Evolutionary conservation across 2,329 filamentous ascomycete species (phyloP), one percentile per base, ranked within the genome.

Genomic region (Boeremia lycopersici): DNA sequence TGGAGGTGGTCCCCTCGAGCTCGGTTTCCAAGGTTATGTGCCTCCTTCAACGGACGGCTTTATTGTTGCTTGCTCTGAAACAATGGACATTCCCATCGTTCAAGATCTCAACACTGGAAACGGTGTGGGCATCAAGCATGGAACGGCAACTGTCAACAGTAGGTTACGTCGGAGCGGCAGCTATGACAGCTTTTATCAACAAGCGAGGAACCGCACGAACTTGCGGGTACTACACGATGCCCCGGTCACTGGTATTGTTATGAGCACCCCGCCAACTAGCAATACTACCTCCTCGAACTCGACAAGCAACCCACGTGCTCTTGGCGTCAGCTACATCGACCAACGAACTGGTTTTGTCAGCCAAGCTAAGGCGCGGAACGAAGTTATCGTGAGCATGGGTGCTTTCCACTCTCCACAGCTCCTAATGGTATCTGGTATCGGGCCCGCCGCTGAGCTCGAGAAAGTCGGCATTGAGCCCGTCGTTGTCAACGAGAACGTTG

Each of bases 401-500:
- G 70, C 68, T 2, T 67, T 76, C 34, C 60, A 67, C 55, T 67
- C 62, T 3, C 75, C 76, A n/a, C 74, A 78, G 39, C 63, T 78
- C 0, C 62, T 78, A 11, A 73, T 75, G 68, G 57, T 77, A 63
- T 74, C 26, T 28, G 76, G 76, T 5, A 70, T 78, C 30, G 76
- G 77, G 0, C 69, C 67, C 0, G 54, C 40, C 8, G 57, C 49
- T 1, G 62, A 60, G 7, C 56, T 74, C 3, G 33, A 67, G 12
- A 60, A 61, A 25, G 57, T 58, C 13, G 59, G 58, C 3, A 69
- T 75, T 17, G 38, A 60, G 41, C 59, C 60, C 0, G 47, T 61
- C 0, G 44, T 70, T 8, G 54, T 71, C 42, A 74, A 74, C 23
- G 68, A 70, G 42, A 72, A 72, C 12, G 60, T 74, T 1, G 70